phyloP scores from a whole-genome alignment of 495 filamentous ascomycete species.

The Penicillium cataractarum region DNA sequence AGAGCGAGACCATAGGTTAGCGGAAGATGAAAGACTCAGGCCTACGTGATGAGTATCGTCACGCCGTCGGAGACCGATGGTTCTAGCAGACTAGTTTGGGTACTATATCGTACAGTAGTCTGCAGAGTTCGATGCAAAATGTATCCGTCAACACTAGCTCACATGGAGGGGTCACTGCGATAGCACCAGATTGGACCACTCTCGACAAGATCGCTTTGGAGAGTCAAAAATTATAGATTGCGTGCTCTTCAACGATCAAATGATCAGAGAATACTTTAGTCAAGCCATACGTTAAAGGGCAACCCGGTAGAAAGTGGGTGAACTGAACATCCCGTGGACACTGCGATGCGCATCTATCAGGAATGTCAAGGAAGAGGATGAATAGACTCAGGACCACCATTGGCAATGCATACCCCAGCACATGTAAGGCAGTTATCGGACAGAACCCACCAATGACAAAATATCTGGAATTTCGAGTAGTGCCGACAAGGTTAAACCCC shows the following conservation, averaged over 20 bases:
- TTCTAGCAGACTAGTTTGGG: not conserved
- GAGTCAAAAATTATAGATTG: not conserved
- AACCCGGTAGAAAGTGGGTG: not conserved
- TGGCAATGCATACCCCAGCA: not conserved
- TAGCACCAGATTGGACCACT: not conserved
- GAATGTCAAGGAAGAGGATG: not conserved
- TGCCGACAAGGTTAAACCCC: conserved; percentile 7
- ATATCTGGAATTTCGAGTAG: not conserved
- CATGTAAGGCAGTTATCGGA: not conserved
- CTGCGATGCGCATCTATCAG: not conserved
- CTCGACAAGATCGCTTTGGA: not conserved
- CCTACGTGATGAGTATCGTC: not conserved
- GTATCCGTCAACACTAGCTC: not conserved
- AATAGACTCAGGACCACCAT: not conserved
- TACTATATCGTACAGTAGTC: not conserved
- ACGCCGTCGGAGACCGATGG: conserved; percentile 28
- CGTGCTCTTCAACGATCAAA: conserved; percentile 4
- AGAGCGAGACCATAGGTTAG: not conserved
- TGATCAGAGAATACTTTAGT: not conserved
- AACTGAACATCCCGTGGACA: not conserved
- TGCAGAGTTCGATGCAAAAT: conserved; percentile 16
- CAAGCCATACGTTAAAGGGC: not conserved
- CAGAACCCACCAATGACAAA: not conserved
- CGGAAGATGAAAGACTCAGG: not conserved
- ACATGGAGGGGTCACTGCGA: conserved; percentile 7